Evolutionary conservation across 768 basidiomycete genomes (phyloP), one percentile per base, ranked within the genome.

Genomic region (Leucosporidium scottii): DNA sequence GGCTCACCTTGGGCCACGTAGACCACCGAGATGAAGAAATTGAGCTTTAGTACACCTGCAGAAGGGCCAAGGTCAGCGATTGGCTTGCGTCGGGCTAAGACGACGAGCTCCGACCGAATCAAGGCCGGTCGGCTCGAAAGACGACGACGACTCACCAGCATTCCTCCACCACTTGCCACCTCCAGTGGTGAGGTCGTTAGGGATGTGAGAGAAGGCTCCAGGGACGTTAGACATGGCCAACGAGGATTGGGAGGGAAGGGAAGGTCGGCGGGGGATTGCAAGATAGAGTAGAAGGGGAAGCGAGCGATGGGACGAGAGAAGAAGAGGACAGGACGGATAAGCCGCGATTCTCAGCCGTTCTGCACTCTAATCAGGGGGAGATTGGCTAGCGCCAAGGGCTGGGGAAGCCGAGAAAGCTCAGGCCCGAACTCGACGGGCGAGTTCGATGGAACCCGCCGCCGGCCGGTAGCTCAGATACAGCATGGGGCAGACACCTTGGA

Each of bases 151-250:
- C 55, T 17, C 28, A 57, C 55, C 55, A 17, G 55, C 55, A 31
- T 57, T 57, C 55, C 36, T 31, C 55, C 55, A 57, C 55, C 55
- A 57, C 25, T 31, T 57, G 30, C 31, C 30, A 31, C 55, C 55
- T 15, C 55, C 55, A 23, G 50, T 51, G 21, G 50, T 51, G 25
- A 57, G 30, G 12, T 28, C 55, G 55, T 57, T 57, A 8, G 55
- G 55, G 31, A 57, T 57, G 55, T 57, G 55, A 3, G 15, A 6
- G 30, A 31, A 57, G 30, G 55, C 55, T 21, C 31, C 55, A 8
- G 30, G 28, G 18, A 57, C 55, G 55, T 57, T 57, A 4, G 55
- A 31, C 30, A 44, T 25, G 30, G 8, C 55, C 21, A 8, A 21
- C 25, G 30, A 31, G 8, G 30, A 28, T 17, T 17, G 30, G 55